A percentile compares a stretch with the other conserved stretches of the same genome.
Conservation (phyloP, 495 filamentous ascomycete species). For the Gamarada debralockiae region DNA sequence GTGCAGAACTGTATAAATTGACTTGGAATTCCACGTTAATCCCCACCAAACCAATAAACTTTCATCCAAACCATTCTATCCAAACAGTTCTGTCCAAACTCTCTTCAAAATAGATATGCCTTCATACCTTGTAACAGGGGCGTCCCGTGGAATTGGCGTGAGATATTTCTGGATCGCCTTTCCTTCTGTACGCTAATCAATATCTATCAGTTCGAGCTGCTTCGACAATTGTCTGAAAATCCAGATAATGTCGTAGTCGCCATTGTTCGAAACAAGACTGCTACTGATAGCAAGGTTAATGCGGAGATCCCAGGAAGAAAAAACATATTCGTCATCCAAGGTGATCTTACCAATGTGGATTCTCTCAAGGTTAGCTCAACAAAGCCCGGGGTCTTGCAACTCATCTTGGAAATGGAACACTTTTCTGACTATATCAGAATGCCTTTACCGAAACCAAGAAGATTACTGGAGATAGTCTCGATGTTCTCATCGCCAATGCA, state of each 20-base stretch:
- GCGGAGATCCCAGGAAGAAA: conserved; percentile 28
- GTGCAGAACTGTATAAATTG: no score
- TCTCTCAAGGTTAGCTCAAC: conserved; percentile 31
- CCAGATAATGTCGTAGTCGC: conserved; percentile 31
- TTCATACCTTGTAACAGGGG: conserved; percentile 32
- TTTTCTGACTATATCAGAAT: conserved; percentile 21
- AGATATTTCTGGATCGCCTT: conserved; percentile 8
- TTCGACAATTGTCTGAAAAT: conserved; percentile 30
- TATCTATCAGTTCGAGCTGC: conserved; percentile 31
- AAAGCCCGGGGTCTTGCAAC: not conserved
- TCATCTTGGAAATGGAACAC: conserved; percentile 16
- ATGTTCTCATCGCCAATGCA: conserved; percentile 52
- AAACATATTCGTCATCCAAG: conserved; percentile 41
- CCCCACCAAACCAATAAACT: no score
- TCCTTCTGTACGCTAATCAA: conserved; percentile 5
- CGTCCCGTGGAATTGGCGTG: conserved; percentile 33
- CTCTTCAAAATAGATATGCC: no score
- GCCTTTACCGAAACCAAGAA: conserved; percentile 34
- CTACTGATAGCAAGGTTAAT: conserved; percentile 21
- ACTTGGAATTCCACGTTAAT: no score
- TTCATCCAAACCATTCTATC: no score
- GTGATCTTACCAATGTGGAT: conserved; percentile 40
- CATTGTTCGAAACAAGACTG: conserved; percentile 32
- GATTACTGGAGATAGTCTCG: conserved; percentile 36
- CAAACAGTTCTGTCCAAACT: no score